A percentile compares a stretch with the other conserved stretches of the same genome.
These are phyloP conservation scores for Leccinum disarticulatum DNA, from an alignment of 768 basidiomycete species.

Conservation along the genomic window DNA sequence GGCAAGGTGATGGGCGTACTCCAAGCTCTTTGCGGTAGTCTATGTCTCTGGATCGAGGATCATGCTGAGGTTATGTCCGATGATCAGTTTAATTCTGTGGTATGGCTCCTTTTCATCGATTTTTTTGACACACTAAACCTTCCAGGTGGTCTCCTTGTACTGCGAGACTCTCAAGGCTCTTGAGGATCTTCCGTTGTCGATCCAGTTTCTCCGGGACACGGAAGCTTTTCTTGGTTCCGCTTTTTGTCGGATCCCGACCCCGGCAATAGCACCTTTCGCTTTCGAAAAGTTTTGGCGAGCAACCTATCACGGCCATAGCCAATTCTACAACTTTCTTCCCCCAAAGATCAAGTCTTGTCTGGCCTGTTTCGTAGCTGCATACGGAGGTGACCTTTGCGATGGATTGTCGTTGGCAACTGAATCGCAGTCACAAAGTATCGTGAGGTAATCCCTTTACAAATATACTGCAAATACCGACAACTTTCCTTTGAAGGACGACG, in stretches of 20 bases:
- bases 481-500: slow-evolving; percentile 19
- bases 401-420: slow-evolving; percentile 40
- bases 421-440: slow-evolving; percentile 35
- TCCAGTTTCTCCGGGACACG: slow-evolving; percentile 39
- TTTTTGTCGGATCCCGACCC: slow-evolving; percentile 47
- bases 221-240: slow-evolving; percentile 50
- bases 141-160: slow-evolving; percentile 42
- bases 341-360: slow-evolving; percentile 44
- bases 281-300: slow-evolving; percentile 61
- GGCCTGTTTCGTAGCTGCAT: slow-evolving; percentile 45
- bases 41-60: slow-evolving; percentile 57
- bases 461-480: slow-evolving; percentile 8
- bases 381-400: slow-evolving; percentile 47
- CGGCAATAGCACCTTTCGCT: slow-evolving; percentile 49
- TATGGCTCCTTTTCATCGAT: slow-evolving; percentile 30
- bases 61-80: slow-evolving; percentile 38
- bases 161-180: slow-evolving; percentile 43
- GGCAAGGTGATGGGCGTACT: slow-evolving; percentile 37
- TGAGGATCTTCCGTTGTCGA: slow-evolving; percentile 38
- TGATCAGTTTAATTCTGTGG: slow-evolving; percentile 48
- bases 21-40: slow-evolving; percentile 35
- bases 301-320: slow-evolving; percentile 46
- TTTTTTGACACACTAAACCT: neutral
- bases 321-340: slow-evolving; percentile 41
- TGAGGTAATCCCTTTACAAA: slow-evolving; percentile 25